Evolutionary conservation across 179 eudicot genomes (phyloP).

Genomic region (Drosera spatulata): DNA sequence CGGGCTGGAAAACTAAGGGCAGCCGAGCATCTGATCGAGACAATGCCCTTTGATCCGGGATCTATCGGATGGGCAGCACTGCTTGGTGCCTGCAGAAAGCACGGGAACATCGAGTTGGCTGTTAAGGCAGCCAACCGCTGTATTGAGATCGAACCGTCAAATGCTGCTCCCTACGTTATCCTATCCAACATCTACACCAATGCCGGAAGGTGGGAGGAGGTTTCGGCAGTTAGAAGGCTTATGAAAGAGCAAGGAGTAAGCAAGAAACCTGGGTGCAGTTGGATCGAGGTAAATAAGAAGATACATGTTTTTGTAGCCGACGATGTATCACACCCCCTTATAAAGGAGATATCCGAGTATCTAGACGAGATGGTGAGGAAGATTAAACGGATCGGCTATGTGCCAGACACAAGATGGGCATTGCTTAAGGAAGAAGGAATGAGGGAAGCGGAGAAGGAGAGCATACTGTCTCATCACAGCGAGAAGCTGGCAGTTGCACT

Average conservation of each 20-base stretch:
- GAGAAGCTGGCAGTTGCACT: slow-evolving; percentile 85
- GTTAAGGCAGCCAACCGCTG: slow-evolving; percentile 55
- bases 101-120: slow-evolving; percentile 62
- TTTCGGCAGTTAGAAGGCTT: slow-evolving; percentile 40
- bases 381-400: slow-evolving; percentile 60
- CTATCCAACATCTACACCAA: slow-evolving; percentile 60
- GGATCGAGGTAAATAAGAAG: slow-evolving; percentile 69
- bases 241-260: slow-evolving; percentile 48
- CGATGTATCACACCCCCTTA: slow-evolving; percentile 67
- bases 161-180: slow-evolving; percentile 64
- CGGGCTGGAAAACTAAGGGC: slow-evolving; percentile 65
- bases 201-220: slow-evolving; percentile 71
- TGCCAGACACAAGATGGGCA: slow-evolving; percentile 59
- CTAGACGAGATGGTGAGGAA: slow-evolving; percentile 41
- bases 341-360: slow-evolving; percentile 39
- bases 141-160: slow-evolving; percentile 55
- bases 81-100: slow-evolving; percentile 67
- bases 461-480: slow-evolving; percentile 53
- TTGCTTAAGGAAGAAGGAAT: slow-evolving; percentile 40
- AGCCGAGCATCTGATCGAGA: slow-evolving; percentile 53
- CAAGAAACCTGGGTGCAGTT: slow-evolving; percentile 83
- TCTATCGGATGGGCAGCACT: slow-evolving; percentile 72
- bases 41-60: slow-evolving; percentile 62
- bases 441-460: slow-evolving; percentile 36
- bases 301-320: slow-evolving; percentile 70